Evolutionary conservation across 257 asterid species (phyloP).

Genomic region (Przewalskia tangutica): DNA sequence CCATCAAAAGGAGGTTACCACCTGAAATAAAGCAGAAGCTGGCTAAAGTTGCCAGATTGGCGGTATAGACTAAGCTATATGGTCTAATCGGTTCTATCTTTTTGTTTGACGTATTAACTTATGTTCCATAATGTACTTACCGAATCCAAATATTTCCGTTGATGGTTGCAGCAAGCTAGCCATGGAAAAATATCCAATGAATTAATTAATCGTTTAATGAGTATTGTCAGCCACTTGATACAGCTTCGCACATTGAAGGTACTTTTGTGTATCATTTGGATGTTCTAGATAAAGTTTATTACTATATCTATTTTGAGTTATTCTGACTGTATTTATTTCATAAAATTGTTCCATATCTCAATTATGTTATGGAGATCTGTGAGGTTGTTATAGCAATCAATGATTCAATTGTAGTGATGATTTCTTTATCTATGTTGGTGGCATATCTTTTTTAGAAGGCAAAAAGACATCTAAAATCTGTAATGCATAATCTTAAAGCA

Average conservation of each 20-base stretch:
- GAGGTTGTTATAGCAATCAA: neutral
- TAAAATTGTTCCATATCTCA: neutral
- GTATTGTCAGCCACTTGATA: constrained; percentile 91
- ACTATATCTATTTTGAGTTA: neutral
- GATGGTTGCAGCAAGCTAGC: constrained; percentile 71
- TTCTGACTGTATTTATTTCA: neutral
- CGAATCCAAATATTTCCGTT: constrained; percentile 10
- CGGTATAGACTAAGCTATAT: constrained; percentile 35
- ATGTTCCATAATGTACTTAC: neutral
- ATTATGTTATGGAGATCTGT: neutral
- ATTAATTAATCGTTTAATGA: constrained; percentile 78
- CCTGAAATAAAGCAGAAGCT: constrained; percentile 85
- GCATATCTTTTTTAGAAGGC: neutral
- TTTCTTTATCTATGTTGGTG: neutral
- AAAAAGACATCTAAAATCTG: neutral
- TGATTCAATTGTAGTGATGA: neutral
- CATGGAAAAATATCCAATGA: constrained; percentile 83
- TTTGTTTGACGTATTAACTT: neutral
- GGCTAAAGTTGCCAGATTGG: constrained; percentile 92
- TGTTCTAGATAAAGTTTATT: neutral
- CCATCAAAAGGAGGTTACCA: constrained; percentile 85
- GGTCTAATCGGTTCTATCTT: neutral
- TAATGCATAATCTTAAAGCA: neutral
- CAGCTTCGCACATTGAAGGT: constrained; percentile 95
- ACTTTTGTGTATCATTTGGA: constrained; percentile 12